Base-by-base conservation (phyloP, 495 filamentous ascomycete species). In the Paragyromitra xinjiangensis region DNA sequence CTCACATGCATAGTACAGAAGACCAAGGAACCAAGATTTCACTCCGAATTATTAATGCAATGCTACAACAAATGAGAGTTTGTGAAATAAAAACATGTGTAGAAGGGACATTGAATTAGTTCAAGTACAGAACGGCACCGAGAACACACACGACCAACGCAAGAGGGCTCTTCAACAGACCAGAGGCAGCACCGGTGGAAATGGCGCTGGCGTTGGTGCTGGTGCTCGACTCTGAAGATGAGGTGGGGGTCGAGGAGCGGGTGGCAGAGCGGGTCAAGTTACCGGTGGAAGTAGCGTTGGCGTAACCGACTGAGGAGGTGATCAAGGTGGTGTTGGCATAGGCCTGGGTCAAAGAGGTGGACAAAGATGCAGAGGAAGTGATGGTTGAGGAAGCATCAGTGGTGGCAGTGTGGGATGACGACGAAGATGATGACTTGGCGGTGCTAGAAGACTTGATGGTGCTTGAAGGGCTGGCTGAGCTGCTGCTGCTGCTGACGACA, bases 91-190 rank as follows among this genome's bases (percentile, higher is more conserved):
- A 72, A 72, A 45, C 55, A 75, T 40, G 34, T 69, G 72, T 71
- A 61, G 34, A 29, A 62, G 37, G 29, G 51, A 63, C 58, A 71
- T 75, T 45, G 39, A 64, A 45, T 73, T 81, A 81, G 79, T 81
- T 81, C 71, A 81, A 71, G 78, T 80, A 81, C 42, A 81, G 42
- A 42, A 81, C 71, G 4, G 75, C 79, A 69, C 71, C 79, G 26
- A 81, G 65, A 29, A 81, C 55, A n/a, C 79, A 81, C 22, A 80
- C 79, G 19, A 81, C 78, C 44, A 81, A 66, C 39, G 79, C 79
- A 51, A 81, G 64, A 26, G 79, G 79, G 55, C 79, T 81, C 64
- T 75, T 79, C 53, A 81, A 61, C 51, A 80, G 37, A 34, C 64
- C 42, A 16, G 78, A 45, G 16, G 71, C 70, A 2, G 64, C 71